Evolutionary conservation across 2,329 filamentous ascomycete species (phyloP).

Genomic region (Claviceps pusilla): DNA sequence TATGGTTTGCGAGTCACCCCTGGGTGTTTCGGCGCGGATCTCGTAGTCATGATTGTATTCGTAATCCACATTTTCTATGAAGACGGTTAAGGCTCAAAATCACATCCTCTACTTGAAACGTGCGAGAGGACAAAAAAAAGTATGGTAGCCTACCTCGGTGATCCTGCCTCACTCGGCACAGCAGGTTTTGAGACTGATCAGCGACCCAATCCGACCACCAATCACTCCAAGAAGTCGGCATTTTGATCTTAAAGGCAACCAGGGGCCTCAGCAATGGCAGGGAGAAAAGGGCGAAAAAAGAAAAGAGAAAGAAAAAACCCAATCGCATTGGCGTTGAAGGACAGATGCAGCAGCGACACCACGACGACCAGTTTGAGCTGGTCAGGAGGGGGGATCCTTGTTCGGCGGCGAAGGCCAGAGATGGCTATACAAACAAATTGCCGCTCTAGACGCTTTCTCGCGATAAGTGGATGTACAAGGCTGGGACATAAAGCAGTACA

Average conservation of each 20-base stretch:
- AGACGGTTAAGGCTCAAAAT: not conserved
- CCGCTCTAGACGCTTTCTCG: not conserved
- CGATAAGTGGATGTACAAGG: not conserved
- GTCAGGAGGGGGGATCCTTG: constrained; percentile 5
- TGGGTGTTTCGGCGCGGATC: not conserved
- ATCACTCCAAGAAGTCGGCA: constrained; percentile 11
- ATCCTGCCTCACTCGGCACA: constrained; percentile 13
- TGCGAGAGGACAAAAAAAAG: not conserved
- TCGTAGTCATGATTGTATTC: constrained; percentile 1
- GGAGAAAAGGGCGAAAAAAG: not conserved
- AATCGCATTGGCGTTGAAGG: not conserved
- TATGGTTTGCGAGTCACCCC: constrained; percentile 1
- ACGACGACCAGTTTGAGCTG: constrained; percentile 1
- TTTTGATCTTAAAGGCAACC: not conserved
- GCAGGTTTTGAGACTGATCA: constrained; percentile 8
- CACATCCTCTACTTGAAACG: not conserved
- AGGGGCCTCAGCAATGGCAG: not conserved
- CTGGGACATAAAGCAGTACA: not conserved
- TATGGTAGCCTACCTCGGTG: not conserved
- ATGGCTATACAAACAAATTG: not conserved
- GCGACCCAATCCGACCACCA: constrained; percentile 16
- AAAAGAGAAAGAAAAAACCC: not conserved
- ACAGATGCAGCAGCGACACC: not conserved
- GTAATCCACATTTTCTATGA: constrained; percentile 1
- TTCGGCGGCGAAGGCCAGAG: constrained; percentile 5